Base-by-base conservation (phyloP, 768 basidiomycete species). In the Cystofilobasidium capitatum region DNA sequence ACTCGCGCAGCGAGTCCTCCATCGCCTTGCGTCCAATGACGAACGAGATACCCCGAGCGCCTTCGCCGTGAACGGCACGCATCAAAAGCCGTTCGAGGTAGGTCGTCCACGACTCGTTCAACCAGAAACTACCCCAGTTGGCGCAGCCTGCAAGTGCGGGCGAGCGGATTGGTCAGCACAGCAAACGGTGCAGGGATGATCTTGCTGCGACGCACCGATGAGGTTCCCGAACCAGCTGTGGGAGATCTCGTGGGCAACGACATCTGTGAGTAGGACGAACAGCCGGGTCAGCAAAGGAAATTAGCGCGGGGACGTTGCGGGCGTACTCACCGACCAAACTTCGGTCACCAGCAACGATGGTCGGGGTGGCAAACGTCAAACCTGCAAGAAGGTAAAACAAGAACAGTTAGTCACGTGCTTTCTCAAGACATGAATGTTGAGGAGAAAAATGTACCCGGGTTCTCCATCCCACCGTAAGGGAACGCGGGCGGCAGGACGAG, bases 401-500 rank as follows among this genome's bases (percentile, higher is more conserved):
- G 22, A 49, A 9, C 47, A 24, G 47, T 20, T n/a, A n/a, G n/a
- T n/a, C n/a, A n/a, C 40, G 40, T 20, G 40, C 22, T 54, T 24
- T 24, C 9, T 8, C 29, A 54, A 12, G 29, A 12, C n/a, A 54
- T 8, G 10, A 12, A 54, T 24, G 10, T 12, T 14, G 49, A 8
- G 35, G 55, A 57, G 35, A 14, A 26, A 39, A 24, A 54, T 8
- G 37, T 2, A 2, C 9, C 40, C 8, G 14, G 58, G 47, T 73
- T 72, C 61, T 74, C 71, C 72, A 71, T 71, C 5, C 71, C 71
- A n/a, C 66, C 66, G 40, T 64, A 39, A 0, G 92, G 93, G 82
- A 96, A 97, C 0, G 88, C 87, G 16, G 89, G 87, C 0, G 93
- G 93, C 4, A 97, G 80, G 29, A 97, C 85, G 24, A 97, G 81